phyloP scores from a whole-genome alignment of 805 yeast genomes.

The Metschnikowia continentalis region DNA sequence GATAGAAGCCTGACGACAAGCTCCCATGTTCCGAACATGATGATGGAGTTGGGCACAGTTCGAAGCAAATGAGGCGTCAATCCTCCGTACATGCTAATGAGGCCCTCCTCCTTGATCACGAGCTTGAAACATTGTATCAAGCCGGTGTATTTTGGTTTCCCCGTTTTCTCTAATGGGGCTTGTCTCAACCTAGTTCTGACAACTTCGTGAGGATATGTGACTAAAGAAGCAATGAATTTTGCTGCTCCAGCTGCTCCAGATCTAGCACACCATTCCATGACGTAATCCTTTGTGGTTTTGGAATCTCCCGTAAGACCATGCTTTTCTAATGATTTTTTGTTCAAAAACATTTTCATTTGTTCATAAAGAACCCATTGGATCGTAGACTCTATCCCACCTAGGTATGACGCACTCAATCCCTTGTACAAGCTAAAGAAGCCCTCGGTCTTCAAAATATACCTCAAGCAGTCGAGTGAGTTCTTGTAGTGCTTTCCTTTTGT shows the following conservation, averaged over 20 bases:
- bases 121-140: constrained; percentile 80
- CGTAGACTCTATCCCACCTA: constrained; percentile 90
- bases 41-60: constrained; percentile 96
- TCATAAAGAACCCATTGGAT: constrained; percentile 96
- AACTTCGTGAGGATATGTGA: constrained; percentile 97
- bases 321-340: constrained; percentile 41
- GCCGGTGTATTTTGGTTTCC: constrained; percentile 85
- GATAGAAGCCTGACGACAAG: constrained; percentile 42
- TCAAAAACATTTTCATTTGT: constrained; percentile 77
- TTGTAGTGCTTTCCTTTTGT: constrained; percentile 62
- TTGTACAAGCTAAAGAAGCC: constrained; percentile 78
- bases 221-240: constrained; percentile 83
- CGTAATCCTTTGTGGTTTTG: constrained; percentile 51
- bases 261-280: constrained; percentile 89
- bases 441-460: constrained; percentile 64
- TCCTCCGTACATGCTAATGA: constrained; percentile 93
- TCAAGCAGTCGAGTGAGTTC: constrained; percentile 81
- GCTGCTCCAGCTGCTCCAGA: constrained; percentile 98
- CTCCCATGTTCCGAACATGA: constrained; percentile 99
- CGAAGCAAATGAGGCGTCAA: constrained; percentile 93
- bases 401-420: constrained; percentile 91
- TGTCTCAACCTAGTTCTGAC: constrained; percentile 94
- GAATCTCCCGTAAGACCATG: constrained; percentile 28
- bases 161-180: constrained; percentile 73
- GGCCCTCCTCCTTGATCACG: constrained; percentile 88